Base-by-base conservation (phyloP, 106 monocot genomes). In the Platanthera zijinensis region DNA sequence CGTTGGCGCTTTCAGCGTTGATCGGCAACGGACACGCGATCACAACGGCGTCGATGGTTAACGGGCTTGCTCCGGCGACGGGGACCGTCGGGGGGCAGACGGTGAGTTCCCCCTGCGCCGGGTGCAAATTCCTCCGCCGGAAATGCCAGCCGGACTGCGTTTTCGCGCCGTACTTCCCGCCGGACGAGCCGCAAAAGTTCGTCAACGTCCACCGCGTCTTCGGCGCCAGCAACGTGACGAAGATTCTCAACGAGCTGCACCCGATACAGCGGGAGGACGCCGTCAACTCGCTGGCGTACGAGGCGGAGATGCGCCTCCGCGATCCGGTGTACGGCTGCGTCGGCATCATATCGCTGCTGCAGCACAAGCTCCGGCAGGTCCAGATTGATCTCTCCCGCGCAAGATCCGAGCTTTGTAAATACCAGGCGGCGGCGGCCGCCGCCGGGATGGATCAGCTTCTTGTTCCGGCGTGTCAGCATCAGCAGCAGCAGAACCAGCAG, bases 141-240 rank as follows among this genome's bases (percentile, higher is more conserved):
- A 95, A 95, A 80, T 95, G 95, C 86, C 95, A 91, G 79, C 95
- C 91, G 48, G 95, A 95, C 78, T 95, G 95, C 86, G 85, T 95
- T 50, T 95, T 95, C 81, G 95, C 95, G 11, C 95, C 95, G 39
- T 95, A 95, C 84, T 95, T 95, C 78, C 95, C 95, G 48, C 95
- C 95, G 28, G 95, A 95, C 84, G 82, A 95, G 74, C 95, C 95
- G 49, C 87, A 89, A 70, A 95, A 95, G 81, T 95, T 95, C 77
- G 83, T 87, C 6, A 83, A 89, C 87, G 95, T 95, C 6, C 95
- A 95, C 87, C 85, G 85, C 50, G 91, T 95, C 32, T 95, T 95
- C 81, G 95, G 95, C 7, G 95, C 95, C 3, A 91, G 91, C 81
- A 95, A 95, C 84, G 95, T 95, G 11, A 89, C 95, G 11, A 95